Base-by-base conservation (phyloP, 2,329 filamentous ascomycete genomes). In the Epichloe sylvatica region DNA sequence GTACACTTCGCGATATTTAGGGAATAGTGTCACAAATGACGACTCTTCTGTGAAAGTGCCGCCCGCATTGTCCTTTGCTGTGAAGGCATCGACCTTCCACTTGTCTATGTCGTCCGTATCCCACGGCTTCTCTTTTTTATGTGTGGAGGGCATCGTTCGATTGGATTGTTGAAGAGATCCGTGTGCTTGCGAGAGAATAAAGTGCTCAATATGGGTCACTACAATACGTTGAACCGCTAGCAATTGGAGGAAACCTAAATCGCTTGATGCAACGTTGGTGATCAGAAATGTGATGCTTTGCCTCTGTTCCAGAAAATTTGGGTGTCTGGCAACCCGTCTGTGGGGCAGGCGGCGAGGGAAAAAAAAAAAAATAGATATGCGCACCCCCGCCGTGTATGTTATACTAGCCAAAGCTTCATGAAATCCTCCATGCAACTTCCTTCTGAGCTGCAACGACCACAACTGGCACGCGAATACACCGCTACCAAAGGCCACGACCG, bases 101-200 rank as follows among this genome's bases (percentile, higher is more conserved):
- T 96, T 94, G 70, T 97, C 91, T 55, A 97, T 87, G 62, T 96
- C 92, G 54, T 94, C 90, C 50, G 90, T 94, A 62, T 96, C 90
- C 90, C 90, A 94, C 49, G 88, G 86, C 67, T 95, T 95, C 3
- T 94, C 87, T 57, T 79, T 21, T 54, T 95, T 85, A 70, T 95
- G 81, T 56, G 84, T 94, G 30, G 87, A 92, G 54, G 89, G 88
- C 89, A 95, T 89, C 37, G 49, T 56, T 42, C 33, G 44, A 50
- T 48, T 5, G 23, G 45, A n/a, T 19, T 9, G 9, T 35, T 25
- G 11, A 11, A 15, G n/a, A 9, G 0, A 25, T 25, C 25, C 2
- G 6, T 3, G 25, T 25, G 34, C 21, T 6, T 4, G 30, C 17
- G 12, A 21, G 33, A 9, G 17, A 5, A 8, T 15, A 36, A 36